Conservation (phyloP, 306 rosid species). For the Leucaena leucocephala region DNA sequence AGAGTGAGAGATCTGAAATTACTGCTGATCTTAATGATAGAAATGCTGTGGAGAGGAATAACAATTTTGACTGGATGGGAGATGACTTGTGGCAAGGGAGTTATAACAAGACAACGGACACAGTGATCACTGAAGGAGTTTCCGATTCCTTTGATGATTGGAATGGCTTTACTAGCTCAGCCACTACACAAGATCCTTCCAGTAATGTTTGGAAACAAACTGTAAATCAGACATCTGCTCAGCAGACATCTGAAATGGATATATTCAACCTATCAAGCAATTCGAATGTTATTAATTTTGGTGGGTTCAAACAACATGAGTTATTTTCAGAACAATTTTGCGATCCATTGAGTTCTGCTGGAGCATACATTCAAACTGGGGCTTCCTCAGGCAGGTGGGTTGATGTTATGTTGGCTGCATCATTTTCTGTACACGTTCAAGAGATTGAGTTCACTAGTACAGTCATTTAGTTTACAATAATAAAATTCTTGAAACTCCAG, state of each 20-base stretch:
- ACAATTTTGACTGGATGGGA: constrained; percentile 55
- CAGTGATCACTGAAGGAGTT: constrained; percentile 36
- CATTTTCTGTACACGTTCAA: constrained; percentile 19
- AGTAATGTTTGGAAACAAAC: constrained; percentile 48
- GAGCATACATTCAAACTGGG: constrained; percentile 37
- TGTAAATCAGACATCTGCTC: constrained; percentile 41
- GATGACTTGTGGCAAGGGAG: constrained; percentile 52
- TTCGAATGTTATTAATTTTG: constrained; percentile 51
- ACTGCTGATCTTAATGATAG: constrained; percentile 38
- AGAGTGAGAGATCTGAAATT: constrained; percentile 49
- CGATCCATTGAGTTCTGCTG: constrained; percentile 44
- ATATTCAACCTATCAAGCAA: constrained; percentile 47
- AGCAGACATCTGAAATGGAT: constrained; percentile 45
- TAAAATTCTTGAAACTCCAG: neutral
- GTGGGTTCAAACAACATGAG: constrained; percentile 49
- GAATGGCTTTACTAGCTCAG: constrained; percentile 60
- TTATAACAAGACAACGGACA: constrained; percentile 44
- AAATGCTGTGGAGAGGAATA: constrained; percentile 37
- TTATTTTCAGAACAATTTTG: constrained; percentile 48
- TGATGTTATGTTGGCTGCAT: constrained; percentile 27
- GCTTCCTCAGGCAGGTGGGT: constrained; percentile 67
- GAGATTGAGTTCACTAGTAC: constrained; percentile 27
- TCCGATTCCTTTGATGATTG: constrained; percentile 58
- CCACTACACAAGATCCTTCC: constrained; percentile 48
- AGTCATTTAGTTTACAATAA: constrained; percentile 19